Percentiles rank a stretch among this genome's conserved stretches.
Conservation (phyloP, 306 rosid genomes). For the Canavalia gladiata region DNA sequence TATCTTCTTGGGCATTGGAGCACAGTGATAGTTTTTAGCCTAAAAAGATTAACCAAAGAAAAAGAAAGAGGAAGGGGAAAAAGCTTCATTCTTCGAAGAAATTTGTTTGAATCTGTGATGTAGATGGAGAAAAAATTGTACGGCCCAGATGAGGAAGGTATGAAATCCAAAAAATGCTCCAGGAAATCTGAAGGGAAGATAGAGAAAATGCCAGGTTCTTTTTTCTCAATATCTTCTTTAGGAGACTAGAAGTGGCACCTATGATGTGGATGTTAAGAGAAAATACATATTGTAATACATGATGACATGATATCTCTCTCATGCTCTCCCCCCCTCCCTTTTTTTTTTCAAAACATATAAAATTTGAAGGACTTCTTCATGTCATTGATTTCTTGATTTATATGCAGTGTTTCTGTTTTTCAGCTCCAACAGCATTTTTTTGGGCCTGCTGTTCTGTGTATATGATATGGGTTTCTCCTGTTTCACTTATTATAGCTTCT, state of each 20-base stretch:
- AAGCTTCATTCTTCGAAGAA: constrained; percentile 24
- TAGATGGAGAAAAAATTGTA: constrained; percentile 60
- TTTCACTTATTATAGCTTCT: constrained; percentile 28
- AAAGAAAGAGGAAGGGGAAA: constrained; percentile 6
- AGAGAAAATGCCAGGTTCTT: constrained; percentile 60
- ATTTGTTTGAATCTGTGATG: constrained; percentile 50
- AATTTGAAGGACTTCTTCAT: neutral
- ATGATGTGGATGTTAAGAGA: constrained; percentile 9
- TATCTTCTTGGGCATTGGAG: constrained; percentile 21
- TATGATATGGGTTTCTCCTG: constrained; percentile 8
- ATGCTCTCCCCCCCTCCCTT: neutral
- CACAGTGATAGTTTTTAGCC: neutral
- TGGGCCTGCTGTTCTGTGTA: neutral
- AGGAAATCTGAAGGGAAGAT: constrained; percentile 50
- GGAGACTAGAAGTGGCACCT: constrained; percentile 2
- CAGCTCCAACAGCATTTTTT: constrained; percentile 13
- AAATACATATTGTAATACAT: constrained; percentile 10
- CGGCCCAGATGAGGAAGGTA: constrained; percentile 44
- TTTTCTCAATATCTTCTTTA: constrained; percentile 2
- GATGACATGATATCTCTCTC: neutral
- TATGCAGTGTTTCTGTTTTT: constrained; percentile 36
- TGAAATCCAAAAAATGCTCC: constrained; percentile 44
- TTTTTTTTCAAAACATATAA: neutral
- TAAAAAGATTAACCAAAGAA: neutral
- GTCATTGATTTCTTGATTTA: neutral